These are phyloP conservation scores for Pythium apleroticum DNA, from an alignment of 352 stramenopile genomes.

Conservation along the genomic window DNA sequence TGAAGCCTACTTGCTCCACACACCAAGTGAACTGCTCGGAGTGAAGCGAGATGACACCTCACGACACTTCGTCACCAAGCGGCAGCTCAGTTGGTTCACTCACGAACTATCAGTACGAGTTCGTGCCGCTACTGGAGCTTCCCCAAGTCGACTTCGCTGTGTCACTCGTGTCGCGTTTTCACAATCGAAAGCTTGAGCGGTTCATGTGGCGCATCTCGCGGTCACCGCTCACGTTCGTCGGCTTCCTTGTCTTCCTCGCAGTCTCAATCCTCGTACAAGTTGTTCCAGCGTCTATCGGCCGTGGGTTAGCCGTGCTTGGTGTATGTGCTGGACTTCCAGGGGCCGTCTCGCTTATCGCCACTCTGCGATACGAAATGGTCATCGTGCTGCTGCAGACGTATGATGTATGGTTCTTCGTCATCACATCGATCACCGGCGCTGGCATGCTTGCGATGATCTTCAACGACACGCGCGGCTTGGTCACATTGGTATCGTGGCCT, in stretches of 20 bases:
- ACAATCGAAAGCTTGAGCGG: neutral
- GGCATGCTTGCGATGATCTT: neutral
- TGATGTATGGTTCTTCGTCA: constrained; percentile 33
- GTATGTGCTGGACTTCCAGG: neutral
- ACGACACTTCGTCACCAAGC: no score
- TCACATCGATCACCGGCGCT: constrained; percentile 9
- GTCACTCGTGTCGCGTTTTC: constrained; percentile 19
- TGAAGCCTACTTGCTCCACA: no score
- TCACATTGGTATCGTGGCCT: neutral
- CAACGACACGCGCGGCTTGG: neutral
- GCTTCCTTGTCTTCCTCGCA: neutral
- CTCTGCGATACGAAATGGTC: neutral
- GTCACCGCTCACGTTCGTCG: neutral
- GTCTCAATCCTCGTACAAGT: neutral
- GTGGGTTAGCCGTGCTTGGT: neutral
- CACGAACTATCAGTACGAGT: constrained; percentile 13
- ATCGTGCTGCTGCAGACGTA: constrained; percentile 15
- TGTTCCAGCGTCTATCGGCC: constrained; percentile 16
- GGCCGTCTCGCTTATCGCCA: neutral
- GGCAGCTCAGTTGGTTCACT: no score
- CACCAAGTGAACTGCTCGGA: no score
- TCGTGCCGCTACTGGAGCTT: constrained; percentile 9
- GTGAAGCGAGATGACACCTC: no score
- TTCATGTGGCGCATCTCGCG: neutral
- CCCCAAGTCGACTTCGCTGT: constrained; percentile 22